Evolutionary conservation across 1,139 yeast species (phyloP).

Genomic region (Protomyces arabidopsidicola): DNA sequence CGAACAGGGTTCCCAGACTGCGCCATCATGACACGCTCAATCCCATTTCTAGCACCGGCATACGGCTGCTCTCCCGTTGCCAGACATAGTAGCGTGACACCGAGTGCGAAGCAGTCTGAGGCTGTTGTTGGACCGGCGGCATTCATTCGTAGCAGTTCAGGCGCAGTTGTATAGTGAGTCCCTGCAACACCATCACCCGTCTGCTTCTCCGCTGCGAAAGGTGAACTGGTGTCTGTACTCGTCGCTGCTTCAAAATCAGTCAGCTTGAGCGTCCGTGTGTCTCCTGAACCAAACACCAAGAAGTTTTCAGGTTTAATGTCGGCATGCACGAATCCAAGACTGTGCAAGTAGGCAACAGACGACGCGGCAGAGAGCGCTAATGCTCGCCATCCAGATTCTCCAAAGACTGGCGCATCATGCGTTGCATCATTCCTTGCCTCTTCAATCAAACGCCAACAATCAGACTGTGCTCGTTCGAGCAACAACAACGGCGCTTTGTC

Average conservation of each 20-base stretch:
- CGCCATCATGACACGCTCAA: slow-evolving; percentile 12
- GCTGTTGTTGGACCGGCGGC: background rate
- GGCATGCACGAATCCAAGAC: slow-evolving; percentile 88
- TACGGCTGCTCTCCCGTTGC: slow-evolving; percentile 21
- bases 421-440: background rate
- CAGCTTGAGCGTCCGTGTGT: slow-evolving; percentile 74
- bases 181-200: slow-evolving; percentile 8
- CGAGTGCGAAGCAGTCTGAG: slow-evolving; percentile 12
- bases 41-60: slow-evolving; percentile 6
- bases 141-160: slow-evolving; percentile 6
- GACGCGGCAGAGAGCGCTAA: background rate
- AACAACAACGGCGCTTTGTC: background rate
- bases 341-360: slow-evolving; percentile 48
- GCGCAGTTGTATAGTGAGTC: slow-evolving; percentile 12
- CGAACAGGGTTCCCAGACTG: slow-evolving; percentile 22
- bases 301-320: slow-evolving; percentile 94
- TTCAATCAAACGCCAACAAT: background rate
- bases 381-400: background rate
- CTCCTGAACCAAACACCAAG: slow-evolving; percentile 49
- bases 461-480: slow-evolving; percentile 3
- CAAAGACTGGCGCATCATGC: background rate
- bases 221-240: background rate
- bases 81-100: slow-evolving; percentile 13
- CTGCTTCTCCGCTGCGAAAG: background rate
- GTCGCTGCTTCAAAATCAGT: slow-evolving; percentile 63